phyloP scores from a whole-genome alignment of 306 rosid species.

The Dryas alaskensis region DNA sequence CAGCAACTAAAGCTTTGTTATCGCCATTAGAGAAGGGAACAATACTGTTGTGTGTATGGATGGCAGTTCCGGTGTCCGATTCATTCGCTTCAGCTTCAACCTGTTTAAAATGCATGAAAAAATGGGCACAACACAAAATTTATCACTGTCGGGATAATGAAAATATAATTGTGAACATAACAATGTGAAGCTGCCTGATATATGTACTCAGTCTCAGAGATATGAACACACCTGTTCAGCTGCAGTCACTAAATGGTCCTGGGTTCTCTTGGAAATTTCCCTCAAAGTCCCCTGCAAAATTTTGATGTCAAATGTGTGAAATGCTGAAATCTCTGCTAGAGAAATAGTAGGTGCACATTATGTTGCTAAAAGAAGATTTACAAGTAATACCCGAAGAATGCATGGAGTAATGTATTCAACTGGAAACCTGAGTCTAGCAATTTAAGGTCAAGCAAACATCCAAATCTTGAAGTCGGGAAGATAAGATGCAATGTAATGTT shows the following conservation, averaged over 20 bases:
- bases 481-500: background rate
- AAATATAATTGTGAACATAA: background rate
- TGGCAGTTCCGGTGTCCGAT: slow-evolving; percentile 42
- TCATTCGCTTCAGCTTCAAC: slow-evolving; percentile 55
- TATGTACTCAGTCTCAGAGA: background rate
- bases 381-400: background rate
- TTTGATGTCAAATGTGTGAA: slow-evolving; percentile 11
- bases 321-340: background rate
- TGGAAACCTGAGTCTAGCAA: background rate
- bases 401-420: background rate
- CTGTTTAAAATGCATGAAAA: slow-evolving; percentile 31
- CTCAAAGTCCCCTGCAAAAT: slow-evolving; percentile 71
- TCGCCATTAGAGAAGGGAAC: slow-evolving; percentile 54
- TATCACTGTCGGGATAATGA: background rate
- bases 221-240: slow-evolving; percentile 50
- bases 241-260: slow-evolving; percentile 42
- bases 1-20: slow-evolving; percentile 52
- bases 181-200: background rate
- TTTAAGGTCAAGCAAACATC: background rate
- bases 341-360: background rate
- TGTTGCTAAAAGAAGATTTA: background rate
- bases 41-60: slow-evolving; percentile 38
- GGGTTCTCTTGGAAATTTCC: slow-evolving; percentile 78
- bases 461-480: background rate
- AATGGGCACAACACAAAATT: background rate